Evolutionary conservation across 352 stramenopile genomes (phyloP), one percentile per base, ranked within the genome.

Genomic region (Globisporangium uncinulatum): DNA sequence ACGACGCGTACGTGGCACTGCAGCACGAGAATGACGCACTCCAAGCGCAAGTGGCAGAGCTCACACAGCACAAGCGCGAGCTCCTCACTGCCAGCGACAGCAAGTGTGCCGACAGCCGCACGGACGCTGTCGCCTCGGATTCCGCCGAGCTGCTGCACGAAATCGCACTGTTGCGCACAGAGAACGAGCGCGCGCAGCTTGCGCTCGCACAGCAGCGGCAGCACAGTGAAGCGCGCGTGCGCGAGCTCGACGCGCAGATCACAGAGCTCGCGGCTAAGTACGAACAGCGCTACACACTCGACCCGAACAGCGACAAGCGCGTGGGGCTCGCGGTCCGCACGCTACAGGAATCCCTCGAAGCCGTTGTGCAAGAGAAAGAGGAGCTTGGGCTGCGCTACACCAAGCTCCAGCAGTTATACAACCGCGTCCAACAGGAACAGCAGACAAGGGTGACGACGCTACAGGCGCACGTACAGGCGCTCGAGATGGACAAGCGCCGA

Each of bases 1-100:
- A 87, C 59, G 79, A 92, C 51, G 79, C 82, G 56, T 87, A 86
- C 58, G 70, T 84, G 14, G 67, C 79, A 41, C 37, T 89, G 31
- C 73, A 89, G 61, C 66, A 74, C 21, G 75, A 86, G 49, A 82
- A 79, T 45, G 71, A 78, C 6, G 31, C 59, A 49, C 59, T 85
- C 13, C 69, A 74, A 6, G 63, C 55, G 10, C 50, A 76, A n/a
- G 51, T 75, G 14, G 34, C 46, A 2, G 46, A 70, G 43, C 44
- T 79, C 24, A 48, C 69, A 36, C 34, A 54, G 39, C 68, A 69
- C 43, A 49, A 51, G 10, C 65, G 81, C 44, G 67, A 80, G 36
- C 44, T 84, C 24, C 24, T 29, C 24, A 29, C 24, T 29, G 24
- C 24, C 24, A 29, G 24, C 24, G 42, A 54, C 31, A 41, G 62